phyloP scores from a whole-genome alignment of 2,329 filamentous ascomycete species.

The Thelonectria blattea region DNA sequence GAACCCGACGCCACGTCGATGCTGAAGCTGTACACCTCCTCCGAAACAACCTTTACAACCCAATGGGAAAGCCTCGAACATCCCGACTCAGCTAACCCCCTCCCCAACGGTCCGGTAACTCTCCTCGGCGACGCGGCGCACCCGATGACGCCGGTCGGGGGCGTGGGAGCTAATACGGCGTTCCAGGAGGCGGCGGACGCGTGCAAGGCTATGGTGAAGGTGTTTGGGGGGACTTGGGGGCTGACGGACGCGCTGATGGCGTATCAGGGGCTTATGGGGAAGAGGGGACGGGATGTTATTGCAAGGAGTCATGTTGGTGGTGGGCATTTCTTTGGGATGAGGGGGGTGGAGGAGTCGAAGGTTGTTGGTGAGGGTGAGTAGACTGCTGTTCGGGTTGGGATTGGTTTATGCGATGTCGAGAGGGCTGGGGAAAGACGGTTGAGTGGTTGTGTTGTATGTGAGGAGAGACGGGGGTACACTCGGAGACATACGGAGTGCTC shows the following conservation, averaged over 20 bases:
- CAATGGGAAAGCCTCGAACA: constrained; percentile 10
- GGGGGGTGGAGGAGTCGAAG: constrained; percentile 1
- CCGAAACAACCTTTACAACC: not conserved
- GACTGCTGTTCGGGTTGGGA: no score
- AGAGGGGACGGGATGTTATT: not conserved
- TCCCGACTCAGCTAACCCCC: not conserved
- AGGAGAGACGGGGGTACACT: no score
- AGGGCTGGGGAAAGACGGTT: no score
- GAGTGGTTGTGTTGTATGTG: no score
- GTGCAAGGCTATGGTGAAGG: constrained; percentile 7
- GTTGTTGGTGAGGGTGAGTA: not conserved
- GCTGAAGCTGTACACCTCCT: constrained; percentile 6
- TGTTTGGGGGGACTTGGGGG: not conserved
- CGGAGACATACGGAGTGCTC: no score
- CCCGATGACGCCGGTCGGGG: constrained; percentile 32
- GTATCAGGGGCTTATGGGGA: not conserved
- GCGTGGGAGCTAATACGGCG: constrained; percentile 29
- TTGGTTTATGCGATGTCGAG: no score
- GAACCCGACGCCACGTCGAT: constrained; percentile 14
- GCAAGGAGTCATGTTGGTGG: constrained; percentile 1
- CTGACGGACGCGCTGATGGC: constrained; percentile 6
- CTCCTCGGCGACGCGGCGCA: constrained; percentile 35
- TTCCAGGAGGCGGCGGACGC: constrained; percentile 22
- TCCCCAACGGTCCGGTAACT: constrained; percentile 13
- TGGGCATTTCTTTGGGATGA: constrained; percentile 8